These are phyloP conservation scores for Boletus subcaerulescens DNA, from an alignment of 768 basidiomycete species.

Conservation along the genomic window DNA sequence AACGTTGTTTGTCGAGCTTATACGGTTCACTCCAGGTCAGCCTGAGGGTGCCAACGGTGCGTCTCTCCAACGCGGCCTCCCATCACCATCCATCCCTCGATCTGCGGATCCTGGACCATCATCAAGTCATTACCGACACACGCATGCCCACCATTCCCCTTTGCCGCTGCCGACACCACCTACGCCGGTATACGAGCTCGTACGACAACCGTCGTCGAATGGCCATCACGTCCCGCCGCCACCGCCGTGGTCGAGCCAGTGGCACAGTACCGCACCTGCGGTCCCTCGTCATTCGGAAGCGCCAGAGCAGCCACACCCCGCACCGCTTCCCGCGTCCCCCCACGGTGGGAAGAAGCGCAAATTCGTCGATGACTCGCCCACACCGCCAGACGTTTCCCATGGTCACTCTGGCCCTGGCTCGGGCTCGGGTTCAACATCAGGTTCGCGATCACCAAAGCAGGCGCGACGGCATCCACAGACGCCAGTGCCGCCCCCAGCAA, in stretches of 20 bases:
- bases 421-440: constrained; percentile 9
- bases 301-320: constrained; percentile 16
- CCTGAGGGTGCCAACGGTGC: constrained; percentile 25
- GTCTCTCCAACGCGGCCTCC: constrained; percentile 13
- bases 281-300: constrained; percentile 24
- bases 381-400: constrained; percentile 18
- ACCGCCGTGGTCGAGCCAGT: constrained; percentile 34
- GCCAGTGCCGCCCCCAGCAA: constrained; percentile 26
- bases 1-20: constrained; percentile 73
- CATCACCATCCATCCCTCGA: constrained; percentile 19
- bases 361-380: constrained; percentile 33
- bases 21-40: constrained; percentile 40
- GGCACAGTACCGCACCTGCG: constrained; percentile 23
- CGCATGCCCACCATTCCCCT: constrained; percentile 30
- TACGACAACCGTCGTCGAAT: constrained; percentile 30
- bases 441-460: constrained; percentile 32
- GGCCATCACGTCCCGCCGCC: constrained; percentile 35
- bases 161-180: constrained; percentile 33
- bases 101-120: constrained; percentile 30
- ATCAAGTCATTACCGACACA: constrained; percentile 27
- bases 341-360: constrained; percentile 35
- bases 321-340: constrained; percentile 23
- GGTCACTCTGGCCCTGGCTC: constrained; percentile 7
- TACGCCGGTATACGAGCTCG: constrained; percentile 34
- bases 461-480: constrained; percentile 35